A percentile compares a stretch with the other conserved stretches of the same genome.
These are phyloP conservation scores for Hymenoscyphus infarciens DNA, from an alignment of 2,329 filamentous ascomycete genomes.

Conservation along the genomic window DNA sequence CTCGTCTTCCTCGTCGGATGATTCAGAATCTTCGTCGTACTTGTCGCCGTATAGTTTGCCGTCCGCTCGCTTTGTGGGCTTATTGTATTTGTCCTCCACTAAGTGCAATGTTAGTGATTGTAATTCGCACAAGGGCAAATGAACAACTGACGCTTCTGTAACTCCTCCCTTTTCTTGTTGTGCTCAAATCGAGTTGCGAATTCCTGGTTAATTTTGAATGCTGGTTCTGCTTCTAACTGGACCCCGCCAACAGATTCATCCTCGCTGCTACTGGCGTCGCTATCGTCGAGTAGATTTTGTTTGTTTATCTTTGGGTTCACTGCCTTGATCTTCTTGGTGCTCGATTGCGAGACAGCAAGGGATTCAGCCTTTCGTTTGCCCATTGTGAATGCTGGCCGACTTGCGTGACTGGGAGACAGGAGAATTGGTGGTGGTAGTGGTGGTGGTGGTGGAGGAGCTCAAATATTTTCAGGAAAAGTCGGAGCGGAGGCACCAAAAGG, in stretches of 20 bases:
- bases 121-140: constrained; percentile 25
- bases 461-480: constrained; percentile 14
- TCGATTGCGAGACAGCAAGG: constrained; percentile 21
- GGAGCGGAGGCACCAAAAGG: not conserved
- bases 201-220: constrained; percentile 83
- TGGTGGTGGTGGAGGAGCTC: constrained; percentile 1
- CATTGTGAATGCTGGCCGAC: constrained; percentile 26
- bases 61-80: constrained; percentile 40
- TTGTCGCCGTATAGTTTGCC: constrained; percentile 41
- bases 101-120: constrained; percentile 14
- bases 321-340: constrained; percentile 33
- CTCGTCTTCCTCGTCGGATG: constrained; percentile 73
- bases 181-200: constrained; percentile 88
- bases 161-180: constrained; percentile 95
- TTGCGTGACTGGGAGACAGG: not conserved
- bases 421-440: not conserved
- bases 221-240: constrained; percentile 34
- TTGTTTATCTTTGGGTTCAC: constrained; percentile 15
- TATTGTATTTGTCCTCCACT: constrained; percentile 85
- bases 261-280: constrained; percentile 35
- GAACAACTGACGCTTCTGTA: constrained; percentile 57
- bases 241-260: constrained; percentile 37
- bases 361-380: constrained; percentile 35
- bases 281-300: constrained; percentile 48
- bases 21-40: constrained; percentile 57